Evolutionary conservation across 352 stramenopile species (phyloP).

Genomic region (Pythium guiyangense): DNA sequence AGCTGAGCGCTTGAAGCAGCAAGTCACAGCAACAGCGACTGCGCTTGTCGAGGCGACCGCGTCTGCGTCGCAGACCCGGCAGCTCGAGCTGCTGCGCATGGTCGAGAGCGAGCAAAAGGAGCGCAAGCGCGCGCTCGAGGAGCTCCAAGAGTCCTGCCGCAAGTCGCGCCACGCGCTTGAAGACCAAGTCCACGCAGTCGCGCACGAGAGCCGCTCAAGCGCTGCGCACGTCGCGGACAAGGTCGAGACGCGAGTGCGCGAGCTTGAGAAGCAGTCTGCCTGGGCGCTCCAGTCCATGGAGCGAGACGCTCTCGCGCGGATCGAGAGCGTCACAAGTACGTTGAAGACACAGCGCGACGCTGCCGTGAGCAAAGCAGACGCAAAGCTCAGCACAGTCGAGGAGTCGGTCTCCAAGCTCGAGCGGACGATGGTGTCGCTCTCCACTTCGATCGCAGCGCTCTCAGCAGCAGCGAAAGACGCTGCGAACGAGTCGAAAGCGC

Average conservation of each 20-base stretch:
- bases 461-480: not conserved
- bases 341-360: constrained; percentile 4
- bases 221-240: constrained; percentile 20
- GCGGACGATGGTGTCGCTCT: not conserved
- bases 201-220: constrained; percentile 33
- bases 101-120: constrained; percentile 49
- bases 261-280: constrained; percentile 24
- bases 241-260: constrained; percentile 28
- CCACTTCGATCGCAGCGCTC: not conserved
- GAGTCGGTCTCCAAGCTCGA: constrained; percentile 1
- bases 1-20: constrained; percentile 15
- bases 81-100: constrained; percentile 25
- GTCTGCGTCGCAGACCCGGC: constrained; percentile 21
- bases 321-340: constrained; percentile 6
- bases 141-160: constrained; percentile 34
- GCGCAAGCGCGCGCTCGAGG: constrained; percentile 29
- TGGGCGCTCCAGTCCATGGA: constrained; percentile 6
- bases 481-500: not conserved
- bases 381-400: constrained; percentile 2
- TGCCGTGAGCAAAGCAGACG: not conserved
- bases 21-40: constrained; percentile 15
- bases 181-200: constrained; percentile 39
- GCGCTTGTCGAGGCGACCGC: constrained; percentile 18
- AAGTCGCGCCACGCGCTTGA: constrained; percentile 40
- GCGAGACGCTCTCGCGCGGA: constrained; percentile 9